phyloP scores from a whole-genome alignment of 768 basidiomycete species.

The Leccinum sublutescens region DNA sequence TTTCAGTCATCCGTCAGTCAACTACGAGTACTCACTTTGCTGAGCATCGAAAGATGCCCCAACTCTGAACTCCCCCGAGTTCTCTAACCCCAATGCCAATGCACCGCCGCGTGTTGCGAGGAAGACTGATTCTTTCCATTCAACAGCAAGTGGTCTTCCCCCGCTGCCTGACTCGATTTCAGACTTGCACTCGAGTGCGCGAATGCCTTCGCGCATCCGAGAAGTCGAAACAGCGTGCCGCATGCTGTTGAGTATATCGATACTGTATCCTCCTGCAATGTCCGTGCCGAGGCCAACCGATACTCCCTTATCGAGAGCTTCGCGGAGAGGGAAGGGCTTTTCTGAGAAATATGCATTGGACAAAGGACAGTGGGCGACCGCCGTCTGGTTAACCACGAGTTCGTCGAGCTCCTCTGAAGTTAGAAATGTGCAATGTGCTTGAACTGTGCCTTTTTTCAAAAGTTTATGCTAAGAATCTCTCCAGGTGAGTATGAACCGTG shows the following conservation, averaged over 20 bases:
- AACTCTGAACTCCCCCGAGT: conserved; percentile 51
- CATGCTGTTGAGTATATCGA: conserved; percentile 80
- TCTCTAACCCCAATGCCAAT: conserved; percentile 58
- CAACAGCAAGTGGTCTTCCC: conserved; percentile 45
- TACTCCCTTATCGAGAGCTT: conserved; percentile 63
- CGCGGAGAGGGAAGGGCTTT: conserved; percentile 63
- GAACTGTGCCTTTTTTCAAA: conserved; percentile 63
- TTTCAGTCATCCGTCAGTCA: not conserved
- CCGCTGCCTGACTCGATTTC: not conserved
- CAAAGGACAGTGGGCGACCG: conserved; percentile 85
- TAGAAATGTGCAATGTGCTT: conserved; percentile 90
- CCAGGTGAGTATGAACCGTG: conserved; percentile 6
- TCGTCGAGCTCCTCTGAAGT: conserved; percentile 46
- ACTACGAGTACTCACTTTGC: conserved; percentile 48
- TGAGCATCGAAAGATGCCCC: conserved; percentile 77
- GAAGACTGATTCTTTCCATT: conserved; percentile 81
- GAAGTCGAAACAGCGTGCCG: conserved; percentile 72
- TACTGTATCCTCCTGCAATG: conserved; percentile 80
- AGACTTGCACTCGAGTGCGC: conserved; percentile 26
- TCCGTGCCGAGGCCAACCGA: conserved; percentile 83
- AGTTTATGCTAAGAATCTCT: conserved; percentile 48
- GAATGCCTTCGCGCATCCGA: conserved; percentile 60
- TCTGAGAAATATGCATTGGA: conserved; percentile 88
- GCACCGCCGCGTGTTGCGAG: conserved; percentile 83
- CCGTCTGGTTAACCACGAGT: conserved; percentile 49